phyloP scores from a whole-genome alignment of 2,329 filamentous ascomycete species.

The Tricladium varicosporioides region DNA sequence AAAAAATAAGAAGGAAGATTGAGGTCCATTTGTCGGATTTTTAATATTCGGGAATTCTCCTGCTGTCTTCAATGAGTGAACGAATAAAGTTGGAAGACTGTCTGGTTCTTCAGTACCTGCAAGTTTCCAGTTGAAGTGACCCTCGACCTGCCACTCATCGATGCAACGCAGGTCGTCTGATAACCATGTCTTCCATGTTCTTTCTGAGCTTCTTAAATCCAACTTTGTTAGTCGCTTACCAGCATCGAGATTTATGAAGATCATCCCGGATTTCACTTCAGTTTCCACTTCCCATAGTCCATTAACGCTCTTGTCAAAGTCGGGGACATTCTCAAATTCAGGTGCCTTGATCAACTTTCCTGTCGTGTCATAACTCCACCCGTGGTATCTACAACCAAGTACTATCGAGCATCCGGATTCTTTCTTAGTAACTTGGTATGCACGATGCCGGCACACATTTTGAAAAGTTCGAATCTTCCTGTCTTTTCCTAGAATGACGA shows the following conservation, averaged over 20 bases:
- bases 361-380: slow-evolving; percentile 31
- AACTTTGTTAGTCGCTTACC: not conserved
- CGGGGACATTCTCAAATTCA: slow-evolving; percentile 29
- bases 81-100: not conserved
- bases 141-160: slow-evolving; percentile 27
- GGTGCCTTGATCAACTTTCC: slow-evolving; percentile 32
- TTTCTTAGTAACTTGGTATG: slow-evolving; percentile 31
- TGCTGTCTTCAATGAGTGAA: not conserved
- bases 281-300: slow-evolving; percentile 28
- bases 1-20: not conserved
- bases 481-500: slow-evolving; percentile 32
- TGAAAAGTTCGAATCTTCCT: slow-evolving; percentile 27
- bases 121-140: slow-evolving; percentile 31
- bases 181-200: slow-evolving; percentile 8
- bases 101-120: slow-evolving; percentile 20
- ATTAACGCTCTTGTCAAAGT: slow-evolving; percentile 29
- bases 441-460: slow-evolving; percentile 32
- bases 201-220: slow-evolving; percentile 1
- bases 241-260: slow-evolving; percentile 29
- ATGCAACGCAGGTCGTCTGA: slow-evolving; percentile 16
- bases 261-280: slow-evolving; percentile 18
- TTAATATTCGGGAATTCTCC: not conserved
- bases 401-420: slow-evolving; percentile 29
- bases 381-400: slow-evolving; percentile 32
- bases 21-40: not conserved